phyloP scores from a whole-genome alignment of 257 asterid species.

The Paraleonurus japonicus region DNA sequence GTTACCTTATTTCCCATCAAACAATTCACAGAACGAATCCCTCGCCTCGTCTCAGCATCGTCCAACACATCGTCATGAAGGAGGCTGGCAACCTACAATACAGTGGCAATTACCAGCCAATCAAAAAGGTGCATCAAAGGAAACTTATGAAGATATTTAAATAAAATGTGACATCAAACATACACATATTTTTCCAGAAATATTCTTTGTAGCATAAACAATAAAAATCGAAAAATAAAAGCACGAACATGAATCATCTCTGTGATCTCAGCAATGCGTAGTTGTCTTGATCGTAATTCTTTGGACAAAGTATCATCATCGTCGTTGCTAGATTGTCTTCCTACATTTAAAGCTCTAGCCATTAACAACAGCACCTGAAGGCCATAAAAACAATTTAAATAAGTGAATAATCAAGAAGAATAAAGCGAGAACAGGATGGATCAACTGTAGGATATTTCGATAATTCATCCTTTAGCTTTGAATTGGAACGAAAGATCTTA shows the following conservation, averaged over 20 bases:
- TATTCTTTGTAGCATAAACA: not conserved
- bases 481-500: conserved; percentile 35
- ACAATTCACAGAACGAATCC: conserved; percentile 70
- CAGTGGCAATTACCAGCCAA: conserved; percentile 1
- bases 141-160: not conserved
- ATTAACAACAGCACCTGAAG: conserved; percentile 76
- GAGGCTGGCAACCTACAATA: conserved; percentile 81
- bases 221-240: not conserved
- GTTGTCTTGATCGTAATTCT: conserved; percentile 80
- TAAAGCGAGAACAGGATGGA: not conserved
- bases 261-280: conserved; percentile 77
- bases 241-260: conserved; percentile 89
- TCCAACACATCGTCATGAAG: conserved; percentile 94
- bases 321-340: conserved; percentile 42
- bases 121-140: not conserved
- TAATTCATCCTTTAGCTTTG: not conserved
- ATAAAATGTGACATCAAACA: not conserved
- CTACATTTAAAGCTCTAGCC: conserved; percentile 81
- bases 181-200: not conserved
- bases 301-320: conserved; percentile 40
- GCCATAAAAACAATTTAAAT: not conserved
- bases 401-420: not conserved
- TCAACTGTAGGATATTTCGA: not conserved
- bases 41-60: conserved; percentile 93
- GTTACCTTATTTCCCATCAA: conserved; percentile 88